These are phyloP conservation scores for Aspergillus sp. DNA, from an alignment of 2,329 filamentous ascomycete genomes.

Conservation along the genomic window DNA sequence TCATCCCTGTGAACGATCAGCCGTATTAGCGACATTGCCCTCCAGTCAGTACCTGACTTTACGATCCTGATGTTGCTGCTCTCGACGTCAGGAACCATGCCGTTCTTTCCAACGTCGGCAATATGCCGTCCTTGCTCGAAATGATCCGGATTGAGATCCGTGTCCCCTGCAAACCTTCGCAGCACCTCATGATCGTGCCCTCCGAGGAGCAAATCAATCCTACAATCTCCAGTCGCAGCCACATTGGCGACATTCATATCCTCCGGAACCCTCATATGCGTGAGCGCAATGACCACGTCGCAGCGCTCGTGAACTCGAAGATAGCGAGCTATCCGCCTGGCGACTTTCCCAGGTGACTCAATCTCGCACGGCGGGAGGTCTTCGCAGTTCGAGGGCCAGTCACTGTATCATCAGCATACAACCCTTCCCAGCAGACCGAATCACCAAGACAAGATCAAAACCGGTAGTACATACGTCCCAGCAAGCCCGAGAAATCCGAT, in stretches of 20 bases:
- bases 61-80: conserved; percentile 20
- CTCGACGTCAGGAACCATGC: conserved; percentile 11
- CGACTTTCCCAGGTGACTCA: conserved; percentile 1
- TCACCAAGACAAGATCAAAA: neutral
- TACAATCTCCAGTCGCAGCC: conserved; percentile 19
- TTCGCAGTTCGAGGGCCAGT: conserved; percentile 28
- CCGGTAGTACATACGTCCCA: conserved; percentile 19
- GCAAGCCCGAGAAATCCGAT: conserved; percentile 25
- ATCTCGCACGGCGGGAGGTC: conserved; percentile 18
- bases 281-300: conserved; percentile 31
- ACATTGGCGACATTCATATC: conserved; percentile 20
- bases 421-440: neutral
- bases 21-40: conserved; percentile 17
- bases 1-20: conserved; percentile 15
- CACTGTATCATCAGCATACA: conserved; percentile 7
- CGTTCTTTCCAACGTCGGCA: conserved; percentile 8
- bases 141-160: conserved; percentile 18
- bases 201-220: conserved; percentile 30
- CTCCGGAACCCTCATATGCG: conserved; percentile 29
- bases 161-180: conserved; percentile 24
- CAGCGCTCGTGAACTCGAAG: conserved; percentile 21
- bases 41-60: conserved; percentile 26
- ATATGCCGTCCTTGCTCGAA: conserved; percentile 18
- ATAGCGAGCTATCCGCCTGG: conserved; percentile 8
- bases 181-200: conserved; percentile 32